phyloP scores from a whole-genome alignment of 176 grass and related monocot genomes.

The Miscanthus lutarioriparius region DNA sequence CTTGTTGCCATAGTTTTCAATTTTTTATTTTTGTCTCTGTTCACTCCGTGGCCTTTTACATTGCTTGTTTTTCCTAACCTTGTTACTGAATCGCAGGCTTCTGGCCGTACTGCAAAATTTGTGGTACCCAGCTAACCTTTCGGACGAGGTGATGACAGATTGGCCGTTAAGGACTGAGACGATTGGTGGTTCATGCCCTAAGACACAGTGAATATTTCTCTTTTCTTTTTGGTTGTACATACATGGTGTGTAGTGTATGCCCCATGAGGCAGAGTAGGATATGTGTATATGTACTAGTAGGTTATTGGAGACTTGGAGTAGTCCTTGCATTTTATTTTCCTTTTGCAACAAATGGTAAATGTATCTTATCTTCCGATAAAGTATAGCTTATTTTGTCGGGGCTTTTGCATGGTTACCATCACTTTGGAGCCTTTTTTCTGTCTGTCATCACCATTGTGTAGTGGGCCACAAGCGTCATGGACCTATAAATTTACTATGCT shows the following conservation, averaged over 20 bases:
- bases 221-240: background rate
- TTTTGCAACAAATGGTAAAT: background rate
- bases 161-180: background rate
- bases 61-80: conserved; percentile 2
- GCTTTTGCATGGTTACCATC: background rate
- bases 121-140: conserved; percentile 39
- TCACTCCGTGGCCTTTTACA: background rate
- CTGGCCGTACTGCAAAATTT: conserved; percentile 38
- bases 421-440: background rate
- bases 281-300: too few relatives aligned
- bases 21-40: background rate
- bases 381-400: background rate
- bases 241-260: background rate
- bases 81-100: conserved; percentile 35
- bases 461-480: too few relatives aligned
- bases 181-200: background rate
- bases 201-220: background rate
- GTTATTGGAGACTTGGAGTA: too few relatives aligned
- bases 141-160: background rate
- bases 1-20: too few relatives aligned
- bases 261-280: background rate
- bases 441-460: background rate
- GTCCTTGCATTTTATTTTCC: background rate
- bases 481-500: too few relatives aligned
- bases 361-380: background rate